Percentiles rank a stretch among this genome's conserved stretches.
Evolutionary conservation across 1,284 basidiomycete species (phyloP).

Genomic region (Cerioporus squamosus): DNA sequence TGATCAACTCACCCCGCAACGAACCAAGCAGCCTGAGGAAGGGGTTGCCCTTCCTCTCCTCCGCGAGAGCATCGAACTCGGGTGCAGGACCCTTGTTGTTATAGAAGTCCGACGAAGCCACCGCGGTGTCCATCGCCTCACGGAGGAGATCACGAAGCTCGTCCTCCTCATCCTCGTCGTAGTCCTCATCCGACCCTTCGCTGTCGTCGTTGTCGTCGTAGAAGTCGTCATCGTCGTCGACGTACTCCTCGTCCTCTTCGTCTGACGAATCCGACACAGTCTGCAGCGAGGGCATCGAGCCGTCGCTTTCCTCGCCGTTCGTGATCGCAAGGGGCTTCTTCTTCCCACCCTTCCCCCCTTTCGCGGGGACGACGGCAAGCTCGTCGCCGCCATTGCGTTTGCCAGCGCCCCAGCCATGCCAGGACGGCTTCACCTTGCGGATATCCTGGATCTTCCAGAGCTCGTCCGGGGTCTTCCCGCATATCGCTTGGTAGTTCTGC

Average conservation of each 20-base stretch:
- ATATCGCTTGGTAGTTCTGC: slow-evolving; percentile 61
- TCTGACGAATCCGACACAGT: slow-evolving; percentile 61
- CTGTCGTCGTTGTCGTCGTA: slow-evolving; percentile 46
- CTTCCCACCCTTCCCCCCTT: slow-evolving; percentile 36
- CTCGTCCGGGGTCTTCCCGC: slow-evolving; percentile 57
- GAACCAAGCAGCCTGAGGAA: slow-evolving; percentile 75
- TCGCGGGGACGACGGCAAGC: slow-evolving; percentile 24
- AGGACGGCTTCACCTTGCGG: slow-evolving; percentile 56
- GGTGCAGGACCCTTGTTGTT: slow-evolving; percentile 45
- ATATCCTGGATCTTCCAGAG: slow-evolving; percentile 68
- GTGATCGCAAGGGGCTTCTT: slow-evolving; percentile 54
- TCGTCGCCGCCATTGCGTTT: slow-evolving; percentile 31
- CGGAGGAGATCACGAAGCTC: slow-evolving; percentile 59
- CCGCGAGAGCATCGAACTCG: slow-evolving; percentile 46
- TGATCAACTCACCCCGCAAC: slow-evolving; percentile 59
- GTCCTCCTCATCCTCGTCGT: slow-evolving; percentile 73
- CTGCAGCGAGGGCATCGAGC: slow-evolving; percentile 67
- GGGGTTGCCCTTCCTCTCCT: slow-evolving; percentile 68
- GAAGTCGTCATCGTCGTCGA: slow-evolving; percentile 31
- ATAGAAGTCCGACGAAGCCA: slow-evolving; percentile 59
- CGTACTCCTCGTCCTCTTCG: slow-evolving; percentile 40
- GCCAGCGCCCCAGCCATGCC: slow-evolving; percentile 47
- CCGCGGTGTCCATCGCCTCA: slow-evolving; percentile 72
- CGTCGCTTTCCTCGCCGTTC: slow-evolving; percentile 46
- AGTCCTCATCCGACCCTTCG: slow-evolving; percentile 47